Evolutionary conservation across 306 rosid genomes (phyloP).

Genomic region (Chamaecrista fasciculata): DNA sequence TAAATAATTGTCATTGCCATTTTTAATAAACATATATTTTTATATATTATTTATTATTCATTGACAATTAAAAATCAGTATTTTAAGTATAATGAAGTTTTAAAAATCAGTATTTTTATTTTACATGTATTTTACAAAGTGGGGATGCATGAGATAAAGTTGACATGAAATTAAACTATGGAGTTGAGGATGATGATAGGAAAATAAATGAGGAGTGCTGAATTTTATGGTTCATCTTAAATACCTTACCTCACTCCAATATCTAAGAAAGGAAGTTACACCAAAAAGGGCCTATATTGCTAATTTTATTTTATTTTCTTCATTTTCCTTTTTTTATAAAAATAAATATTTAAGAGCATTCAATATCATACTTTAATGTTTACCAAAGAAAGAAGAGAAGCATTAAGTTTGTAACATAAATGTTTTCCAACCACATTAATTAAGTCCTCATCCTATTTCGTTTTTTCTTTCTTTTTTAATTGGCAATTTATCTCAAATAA

Average conservation of each 20-base stretch:
- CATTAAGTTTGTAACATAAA: constrained; percentile 24
- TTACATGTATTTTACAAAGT: no score
- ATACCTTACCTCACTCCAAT: constrained; percentile 32
- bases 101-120: no score
- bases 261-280: not conserved
- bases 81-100: no score
- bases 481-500: not conserved
- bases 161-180: not conserved
- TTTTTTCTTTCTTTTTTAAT: not conserved
- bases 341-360: not conserved
- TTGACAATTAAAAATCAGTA: no score
- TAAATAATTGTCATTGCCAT: no score
- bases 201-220: constrained; percentile 26
- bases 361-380: constrained; percentile 20
- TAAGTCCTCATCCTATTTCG: not conserved
- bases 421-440: constrained; percentile 24
- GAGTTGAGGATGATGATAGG: constrained; percentile 14
- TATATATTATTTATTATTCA: no score
- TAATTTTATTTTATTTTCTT: not conserved
- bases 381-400: constrained; percentile 25
- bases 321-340: not conserved
- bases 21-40: no score
- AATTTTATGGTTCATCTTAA: constrained; percentile 39
- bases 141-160: no score
- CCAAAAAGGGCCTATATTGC: not conserved